Percentiles rank a stretch among this genome's conserved stretches.
Evolutionary conservation across 352 stramenopile genomes (phyloP).

Genomic region (Phytophthora kernoviae): DNA sequence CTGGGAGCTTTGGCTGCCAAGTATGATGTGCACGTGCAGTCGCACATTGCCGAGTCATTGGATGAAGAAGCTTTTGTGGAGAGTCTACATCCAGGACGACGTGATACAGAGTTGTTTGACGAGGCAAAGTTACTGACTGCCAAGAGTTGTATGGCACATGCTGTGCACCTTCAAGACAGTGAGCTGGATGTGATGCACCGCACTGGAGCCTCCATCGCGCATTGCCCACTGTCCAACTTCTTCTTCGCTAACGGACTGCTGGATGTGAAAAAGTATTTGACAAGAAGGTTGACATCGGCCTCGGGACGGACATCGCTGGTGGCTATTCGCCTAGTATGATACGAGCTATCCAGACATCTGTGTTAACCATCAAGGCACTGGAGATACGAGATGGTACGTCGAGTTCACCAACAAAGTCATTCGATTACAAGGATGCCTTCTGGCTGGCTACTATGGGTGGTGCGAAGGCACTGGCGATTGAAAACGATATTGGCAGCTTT

Average conservation of each 20-base stretch:
- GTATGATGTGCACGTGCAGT: conserved; percentile 83
- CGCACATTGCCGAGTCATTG: conserved; percentile 84
- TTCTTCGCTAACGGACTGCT: conserved; percentile 84
- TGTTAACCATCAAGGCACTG: conserved; percentile 74
- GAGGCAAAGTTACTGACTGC: conserved; percentile 65
- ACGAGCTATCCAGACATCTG: conserved; percentile 76
- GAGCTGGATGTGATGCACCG: conserved; percentile 64
- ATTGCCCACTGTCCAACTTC: conserved; percentile 93
- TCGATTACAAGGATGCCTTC: conserved; percentile 87
- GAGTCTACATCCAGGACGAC: conserved; percentile 57
- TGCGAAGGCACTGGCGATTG: conserved; percentile 70
- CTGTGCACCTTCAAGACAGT: conserved; percentile 68
- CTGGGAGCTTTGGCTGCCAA: conserved; percentile 71
- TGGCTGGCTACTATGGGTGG: conserved; percentile 89
- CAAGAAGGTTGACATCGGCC: conserved; percentile 51
- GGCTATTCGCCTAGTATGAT: conserved; percentile 92
- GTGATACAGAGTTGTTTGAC: conserved; percentile 80
- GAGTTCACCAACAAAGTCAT: conserved; percentile 8
- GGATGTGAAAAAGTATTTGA: conserved; percentile 58
- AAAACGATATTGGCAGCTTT: conserved; percentile 81
- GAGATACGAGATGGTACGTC: conserved; percentile 45
- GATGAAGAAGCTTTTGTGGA: conserved; percentile 87
- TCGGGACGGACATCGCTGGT: conserved; percentile 92
- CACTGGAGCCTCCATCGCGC: conserved; percentile 72
- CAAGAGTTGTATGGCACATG: conserved; percentile 87